Conservation (phyloP, 805 yeast species). For the Candida krabiensis region DNA sequence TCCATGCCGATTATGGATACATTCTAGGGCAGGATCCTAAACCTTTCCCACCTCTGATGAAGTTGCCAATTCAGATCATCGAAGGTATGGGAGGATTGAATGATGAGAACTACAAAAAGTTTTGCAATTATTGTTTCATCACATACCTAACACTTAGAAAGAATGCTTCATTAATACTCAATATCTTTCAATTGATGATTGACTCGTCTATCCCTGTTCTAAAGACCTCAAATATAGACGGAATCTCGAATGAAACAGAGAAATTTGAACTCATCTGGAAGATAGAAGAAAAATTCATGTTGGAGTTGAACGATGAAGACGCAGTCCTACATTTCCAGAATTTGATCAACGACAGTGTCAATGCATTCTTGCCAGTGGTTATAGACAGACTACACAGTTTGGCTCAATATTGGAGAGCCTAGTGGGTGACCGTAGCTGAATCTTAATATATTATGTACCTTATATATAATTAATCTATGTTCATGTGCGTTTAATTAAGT, state of each 20-base stretch:
- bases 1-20: constrained; percentile 98
- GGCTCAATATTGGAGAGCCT: constrained; percentile 98
- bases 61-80: constrained; percentile 91
- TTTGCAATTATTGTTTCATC: constrained; percentile 91
- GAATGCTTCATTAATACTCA: constrained; percentile 85
- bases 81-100: constrained; percentile 97
- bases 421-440: constrained; percentile 1
- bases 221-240: constrained; percentile 35
- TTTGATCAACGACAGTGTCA: constrained; percentile 90
- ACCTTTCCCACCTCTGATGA: constrained; percentile 98
- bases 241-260: constrained; percentile 51
- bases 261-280: constrained; percentile 85
- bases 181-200: constrained; percentile 90
- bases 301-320: constrained; percentile 93
- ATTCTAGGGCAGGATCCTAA: constrained; percentile 96
- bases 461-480: too few relatives aligned
- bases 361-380: constrained; percentile 90
- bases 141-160: constrained; percentile 88
- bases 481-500: neutral
- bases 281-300: constrained; percentile 90
- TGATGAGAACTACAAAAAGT: constrained; percentile 81
- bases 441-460: neutral
- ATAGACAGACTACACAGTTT: constrained; percentile 92
- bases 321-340: constrained; percentile 94
- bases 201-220: constrained; percentile 92